Evolutionary conservation across 495 filamentous ascomycete genomes (phyloP).

Genomic region (Viridothelium virens): DNA sequence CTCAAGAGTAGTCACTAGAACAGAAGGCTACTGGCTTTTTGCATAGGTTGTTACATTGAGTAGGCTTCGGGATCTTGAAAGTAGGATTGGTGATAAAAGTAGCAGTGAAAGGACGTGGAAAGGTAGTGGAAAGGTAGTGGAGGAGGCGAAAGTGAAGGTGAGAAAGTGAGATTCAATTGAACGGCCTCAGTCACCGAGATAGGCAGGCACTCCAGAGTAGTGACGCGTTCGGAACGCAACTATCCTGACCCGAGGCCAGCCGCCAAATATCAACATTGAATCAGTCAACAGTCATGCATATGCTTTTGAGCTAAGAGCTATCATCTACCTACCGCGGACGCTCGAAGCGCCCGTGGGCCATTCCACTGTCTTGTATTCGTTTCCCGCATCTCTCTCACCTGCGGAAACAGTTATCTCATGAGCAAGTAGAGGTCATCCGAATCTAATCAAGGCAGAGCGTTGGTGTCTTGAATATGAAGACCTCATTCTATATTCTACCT

Average conservation of each 20-base stretch:
- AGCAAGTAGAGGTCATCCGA: neutral
- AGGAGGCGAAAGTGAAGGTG: neutral
- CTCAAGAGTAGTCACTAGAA: neutral
- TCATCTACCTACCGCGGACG: neutral
- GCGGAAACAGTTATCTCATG: neutral
- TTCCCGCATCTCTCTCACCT: neutral
- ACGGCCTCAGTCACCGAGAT: neutral
- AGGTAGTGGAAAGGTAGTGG: neutral
- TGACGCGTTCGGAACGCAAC: neutral
- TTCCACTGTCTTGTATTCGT: neutral
- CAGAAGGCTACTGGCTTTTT: neutral
- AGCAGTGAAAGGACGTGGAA: neutral
- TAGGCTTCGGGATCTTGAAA: neutral
- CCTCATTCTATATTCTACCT: constrained; percentile 13
- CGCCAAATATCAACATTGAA: neutral
- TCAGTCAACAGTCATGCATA: neutral
- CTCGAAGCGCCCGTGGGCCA: neutral
- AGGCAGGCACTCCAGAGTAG: neutral
- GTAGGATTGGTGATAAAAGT: neutral
- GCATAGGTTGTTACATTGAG: no score
- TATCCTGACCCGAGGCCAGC: neutral
- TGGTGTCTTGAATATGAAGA: neutral
- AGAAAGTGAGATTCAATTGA: neutral
- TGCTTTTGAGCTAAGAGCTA: neutral
- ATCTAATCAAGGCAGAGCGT: neutral